Evolutionary conservation across 306 rosid species (phyloP), one percentile per base, ranked within the genome.

Genomic region (Corylus heterophylla): DNA sequence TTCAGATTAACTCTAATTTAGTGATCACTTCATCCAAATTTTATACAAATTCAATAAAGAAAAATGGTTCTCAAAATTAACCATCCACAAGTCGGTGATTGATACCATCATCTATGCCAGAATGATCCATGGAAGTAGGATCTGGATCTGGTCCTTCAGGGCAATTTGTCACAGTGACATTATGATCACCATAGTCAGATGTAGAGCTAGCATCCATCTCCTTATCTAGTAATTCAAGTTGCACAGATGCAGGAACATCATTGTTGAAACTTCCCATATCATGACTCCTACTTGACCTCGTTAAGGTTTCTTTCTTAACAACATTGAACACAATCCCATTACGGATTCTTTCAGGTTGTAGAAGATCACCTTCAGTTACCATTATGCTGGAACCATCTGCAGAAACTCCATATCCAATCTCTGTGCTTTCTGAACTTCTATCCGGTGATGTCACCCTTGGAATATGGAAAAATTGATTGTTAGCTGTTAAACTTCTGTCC

Each of bases 331-430:
- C 84, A 52, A 95, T 88, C 63, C 99, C 97, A 12, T 93, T 93
- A 27, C 76, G 90, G 54, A 86, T 91, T 84, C 91, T 86, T 85
- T 91, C 99, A 14, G 98, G 90, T 85, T 93, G 97, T 88, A 95
- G 82, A 75, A 95, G 86, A 87, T 93, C 99, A 75, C 99, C 98
- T 85, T 89, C 96, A 42, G 79, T 83, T 78, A 95, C 83, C 80
- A 82, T 59, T 66, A 92, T 83, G 88, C 92, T 83, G 49, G 89
- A 82, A 13, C 91, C 87, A 56, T 83, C 87, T 71, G 18, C 44
- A 22, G 87, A 87, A 61, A 80, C 82, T 79, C 87, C 81, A 79
- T 76, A 73, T 89, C 96, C 81, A 81, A 51, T 86, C 92, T 85
- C 94, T 8, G 80, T 61, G 81, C 87, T 70, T 11, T 93, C 96